phyloP scores from a whole-genome alignment of 2,329 filamentous ascomycete species.

The Microdochium bolleyi region DNA sequence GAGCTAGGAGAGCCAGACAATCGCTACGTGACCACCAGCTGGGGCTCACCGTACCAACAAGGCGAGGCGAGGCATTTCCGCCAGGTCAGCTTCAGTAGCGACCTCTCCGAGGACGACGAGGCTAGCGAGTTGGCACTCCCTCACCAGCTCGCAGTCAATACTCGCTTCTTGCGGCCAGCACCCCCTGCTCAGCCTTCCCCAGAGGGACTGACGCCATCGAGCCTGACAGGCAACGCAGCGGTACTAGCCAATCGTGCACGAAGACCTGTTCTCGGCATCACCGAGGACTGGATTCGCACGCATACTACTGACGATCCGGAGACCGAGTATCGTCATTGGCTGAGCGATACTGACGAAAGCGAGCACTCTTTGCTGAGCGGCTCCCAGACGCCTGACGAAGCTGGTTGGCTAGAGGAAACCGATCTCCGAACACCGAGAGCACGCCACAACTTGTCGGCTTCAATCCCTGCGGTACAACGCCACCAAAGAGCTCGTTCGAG shows the following conservation, averaged over 20 bases:
- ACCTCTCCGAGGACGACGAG: constrained; percentile 41
- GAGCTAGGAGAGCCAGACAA: constrained; percentile 23
- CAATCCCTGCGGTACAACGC: constrained; percentile 14
- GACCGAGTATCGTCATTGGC: constrained; percentile 70
- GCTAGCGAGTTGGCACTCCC: constrained; percentile 35
- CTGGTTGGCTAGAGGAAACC: constrained; percentile 39
- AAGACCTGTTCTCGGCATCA: constrained; percentile 54
- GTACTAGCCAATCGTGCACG: constrained; percentile 57
- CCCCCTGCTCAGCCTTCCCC: constrained; percentile 18
- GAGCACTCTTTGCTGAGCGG: constrained; percentile 69
- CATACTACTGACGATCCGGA: constrained; percentile 66
- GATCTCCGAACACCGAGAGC: constrained; percentile 40
- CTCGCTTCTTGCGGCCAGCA: constrained; percentile 52
- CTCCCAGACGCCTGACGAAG: constrained; percentile 45
- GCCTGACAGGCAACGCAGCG: constrained; percentile 40
- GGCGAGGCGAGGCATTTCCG: constrained; percentile 45
- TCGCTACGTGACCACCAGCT: constrained; percentile 65
- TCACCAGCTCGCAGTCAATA: constrained; percentile 53
- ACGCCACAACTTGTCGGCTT: constrained; percentile 15
- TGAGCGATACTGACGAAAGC: constrained; percentile 70
- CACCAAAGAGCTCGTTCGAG: constrained; percentile 42
- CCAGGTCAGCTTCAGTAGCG: constrained; percentile 47
- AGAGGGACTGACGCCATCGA: constrained; percentile 14
- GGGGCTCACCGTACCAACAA: constrained; percentile 83
- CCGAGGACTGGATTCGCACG: constrained; percentile 80